These are phyloP conservation scores for Hyphopichia khmerensis DNA, from an alignment of 1,139 yeast genomes.

Conservation along the genomic window DNA sequence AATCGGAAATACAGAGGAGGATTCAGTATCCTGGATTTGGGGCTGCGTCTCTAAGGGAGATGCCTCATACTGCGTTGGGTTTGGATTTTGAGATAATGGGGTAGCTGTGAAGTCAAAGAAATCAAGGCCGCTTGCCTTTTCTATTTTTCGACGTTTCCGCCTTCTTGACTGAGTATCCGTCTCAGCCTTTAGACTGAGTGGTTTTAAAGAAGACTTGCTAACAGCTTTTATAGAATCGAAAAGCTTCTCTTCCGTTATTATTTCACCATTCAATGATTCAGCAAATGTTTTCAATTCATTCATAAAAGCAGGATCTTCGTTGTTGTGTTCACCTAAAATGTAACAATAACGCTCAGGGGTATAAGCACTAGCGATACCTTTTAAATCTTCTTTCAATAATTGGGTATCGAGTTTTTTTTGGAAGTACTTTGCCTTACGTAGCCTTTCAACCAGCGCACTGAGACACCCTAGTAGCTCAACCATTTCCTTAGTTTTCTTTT, in stretches of 20 bases:
- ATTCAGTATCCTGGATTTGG: no score
- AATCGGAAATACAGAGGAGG: no score
- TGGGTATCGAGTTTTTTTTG: background rate
- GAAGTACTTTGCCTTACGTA: background rate
- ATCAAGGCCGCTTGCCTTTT: constrained; percentile 31
- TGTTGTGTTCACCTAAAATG: background rate
- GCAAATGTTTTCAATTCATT: background rate
- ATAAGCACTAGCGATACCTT: background rate
- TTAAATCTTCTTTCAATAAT: background rate
- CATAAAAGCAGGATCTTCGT: background rate
- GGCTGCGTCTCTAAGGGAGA: no score
- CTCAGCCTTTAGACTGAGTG: constrained; percentile 6
- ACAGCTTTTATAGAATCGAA: constrained; percentile 8
- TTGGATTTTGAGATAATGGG: background rate
- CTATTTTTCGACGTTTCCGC: constrained; percentile 32
- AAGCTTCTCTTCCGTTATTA: constrained; percentile 8
- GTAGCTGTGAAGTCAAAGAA: constrained; percentile 28
- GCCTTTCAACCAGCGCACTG: background rate
- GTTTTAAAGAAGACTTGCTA: constrained; percentile 5
- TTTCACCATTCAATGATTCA: background rate
- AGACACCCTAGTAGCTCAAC: background rate
- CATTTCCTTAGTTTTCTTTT: background rate
- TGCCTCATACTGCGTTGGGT: no score
- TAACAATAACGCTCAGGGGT: background rate
- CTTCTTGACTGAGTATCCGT: constrained; percentile 1